Base-by-base conservation (phyloP, 805 yeast genomes). In the Saccharomyces mikatae region DNA sequence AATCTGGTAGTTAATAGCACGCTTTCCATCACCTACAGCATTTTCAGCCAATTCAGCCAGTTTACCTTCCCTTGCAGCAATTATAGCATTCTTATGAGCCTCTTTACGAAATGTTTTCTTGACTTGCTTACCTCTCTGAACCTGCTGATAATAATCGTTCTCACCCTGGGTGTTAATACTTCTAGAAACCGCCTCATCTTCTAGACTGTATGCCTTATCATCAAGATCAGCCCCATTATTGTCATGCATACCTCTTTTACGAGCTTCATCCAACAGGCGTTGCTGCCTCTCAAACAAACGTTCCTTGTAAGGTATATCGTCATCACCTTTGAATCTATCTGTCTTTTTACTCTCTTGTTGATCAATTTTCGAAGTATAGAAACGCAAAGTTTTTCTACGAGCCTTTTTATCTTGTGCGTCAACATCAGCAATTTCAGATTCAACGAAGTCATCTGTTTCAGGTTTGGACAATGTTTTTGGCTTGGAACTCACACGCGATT, bases 351-450 rank as follows among this genome's bases (percentile, higher is more conserved):
- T 76, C 28, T 79, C 83, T 52, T 84, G 85, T 73, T 91, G 96
- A 69, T 90, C 97, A 70, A 94, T 91, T 72, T 92, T 91, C 55
- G 98, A 88, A 1, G 99, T 94, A 78, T 94, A 94, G 82, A 94
- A 94, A 57, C 98, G 84, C 63, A 94, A 80, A 1, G 96, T 80
- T 66, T 81, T 82, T 75, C 85, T 87, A 62, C 95, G 83, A 22
- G 83, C 80, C 56, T 79, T 81, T 74, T 91, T 92, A 55, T 90
- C 98, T 65, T 89, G 96, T 48, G 80, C 78, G 71, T 94, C 98
- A 49, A 89, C 83, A 28, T 83, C 94, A 51, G 87, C 95, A 47
- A 87, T 78, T 32, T 78, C 82, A 29, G 82, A 76, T 64, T 89
- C 96, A n/a, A 81, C 76, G 64, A 74, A 84, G 68, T 86, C 94